These are phyloP conservation scores for Ceratocystis huliohia DNA, from an alignment of 2,329 filamentous ascomycete species.

Conservation along the genomic window DNA sequence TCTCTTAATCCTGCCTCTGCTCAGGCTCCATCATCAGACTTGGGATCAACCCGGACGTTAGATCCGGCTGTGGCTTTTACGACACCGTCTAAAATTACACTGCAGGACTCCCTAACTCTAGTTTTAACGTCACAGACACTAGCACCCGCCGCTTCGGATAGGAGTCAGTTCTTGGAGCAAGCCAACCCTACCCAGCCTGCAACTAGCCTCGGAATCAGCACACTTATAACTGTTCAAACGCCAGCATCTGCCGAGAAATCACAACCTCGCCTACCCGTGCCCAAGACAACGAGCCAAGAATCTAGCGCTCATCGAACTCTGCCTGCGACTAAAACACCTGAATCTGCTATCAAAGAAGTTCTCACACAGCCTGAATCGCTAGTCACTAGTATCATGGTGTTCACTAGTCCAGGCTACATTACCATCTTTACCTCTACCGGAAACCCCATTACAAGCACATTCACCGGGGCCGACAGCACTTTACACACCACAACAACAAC, in stretches of 20 bases:
- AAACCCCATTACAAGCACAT: not conserved
- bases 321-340: not conserved
- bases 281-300: not conserved
- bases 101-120: not conserved
- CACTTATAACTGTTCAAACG: not conserved
- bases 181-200: not conserved
- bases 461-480: not conserved
- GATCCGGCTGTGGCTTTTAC: not conserved
- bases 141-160: not conserved
- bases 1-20: not conserved
- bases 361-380: not conserved
- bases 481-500: conserved; percentile 3
- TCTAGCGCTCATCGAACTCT: not conserved
- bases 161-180: not conserved
- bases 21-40: not conserved
- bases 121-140: not conserved
- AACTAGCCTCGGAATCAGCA: not conserved
- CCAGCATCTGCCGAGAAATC: not conserved
- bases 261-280: not conserved
- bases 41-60: not conserved
- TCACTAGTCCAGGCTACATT: not conserved
- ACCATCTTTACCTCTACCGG: not conserved
- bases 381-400: not conserved
- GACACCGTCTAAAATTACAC: not conserved
- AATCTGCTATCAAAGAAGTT: not conserved